Percentiles rank a stretch among this genome's conserved stretches.
phyloP scores from a whole-genome alignment of 257 asterid species.

The Anisodus acutangulus region DNA sequence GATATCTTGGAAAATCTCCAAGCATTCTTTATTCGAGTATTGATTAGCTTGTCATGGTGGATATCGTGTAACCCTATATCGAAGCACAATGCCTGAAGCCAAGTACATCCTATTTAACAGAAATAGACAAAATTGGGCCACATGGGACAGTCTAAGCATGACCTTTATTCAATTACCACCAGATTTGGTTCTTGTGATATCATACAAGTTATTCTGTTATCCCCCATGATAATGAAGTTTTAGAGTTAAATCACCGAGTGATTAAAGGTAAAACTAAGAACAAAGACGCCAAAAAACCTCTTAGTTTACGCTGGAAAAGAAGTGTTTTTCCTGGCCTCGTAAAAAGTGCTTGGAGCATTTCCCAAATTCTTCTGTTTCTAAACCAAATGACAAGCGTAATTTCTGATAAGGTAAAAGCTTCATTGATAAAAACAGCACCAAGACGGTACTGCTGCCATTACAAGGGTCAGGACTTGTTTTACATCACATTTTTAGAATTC shows the following conservation, averaged over 20 bases:
- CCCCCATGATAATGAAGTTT: no score
- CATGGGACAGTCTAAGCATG: not conserved
- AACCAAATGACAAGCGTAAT: not conserved
- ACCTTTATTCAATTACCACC: not conserved
- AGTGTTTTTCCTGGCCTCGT: no score
- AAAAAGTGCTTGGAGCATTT: no score
- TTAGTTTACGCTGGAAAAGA: no score
- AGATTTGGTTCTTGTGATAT: not conserved
- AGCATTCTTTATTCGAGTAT: not conserved
- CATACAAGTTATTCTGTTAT: no score
- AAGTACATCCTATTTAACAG: slow-evolving; percentile 5
- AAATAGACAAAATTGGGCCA: not conserved
- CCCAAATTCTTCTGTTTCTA: no score
- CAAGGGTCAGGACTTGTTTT: slow-evolving; percentile 5
- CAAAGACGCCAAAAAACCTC: no score
- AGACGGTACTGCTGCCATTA: not conserved
- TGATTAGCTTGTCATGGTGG: not conserved
- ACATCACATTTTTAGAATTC: not conserved
- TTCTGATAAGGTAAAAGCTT: not conserved
- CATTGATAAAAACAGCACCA: not conserved
- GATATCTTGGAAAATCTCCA: not conserved
- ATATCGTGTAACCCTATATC: not conserved
- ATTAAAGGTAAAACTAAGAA: no score
- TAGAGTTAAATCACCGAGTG: no score
- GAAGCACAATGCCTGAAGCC: not conserved